Conservation (phyloP, 441 rosid genomes). For the Syzygium syzygioides region DNA sequence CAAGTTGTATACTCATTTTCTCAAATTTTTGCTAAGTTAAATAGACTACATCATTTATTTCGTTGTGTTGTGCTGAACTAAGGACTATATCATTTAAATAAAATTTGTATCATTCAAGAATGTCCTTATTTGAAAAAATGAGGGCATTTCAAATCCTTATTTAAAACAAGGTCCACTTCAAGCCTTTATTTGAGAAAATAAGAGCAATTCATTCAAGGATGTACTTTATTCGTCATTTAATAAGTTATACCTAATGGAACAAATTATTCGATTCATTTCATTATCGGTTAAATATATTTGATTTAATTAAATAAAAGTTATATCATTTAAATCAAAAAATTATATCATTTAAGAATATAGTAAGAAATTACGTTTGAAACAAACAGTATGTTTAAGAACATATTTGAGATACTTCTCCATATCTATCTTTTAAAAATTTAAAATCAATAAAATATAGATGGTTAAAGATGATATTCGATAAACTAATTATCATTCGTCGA, state of each 20-base stretch:
- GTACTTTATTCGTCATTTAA: neutral
- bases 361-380: neutral
- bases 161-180: no score
- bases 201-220: neutral
- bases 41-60: no score
- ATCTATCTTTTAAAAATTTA: no score
- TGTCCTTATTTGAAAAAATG: no score
- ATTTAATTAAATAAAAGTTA: neutral
- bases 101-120: no score
- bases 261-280: neutral
- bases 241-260: neutral
- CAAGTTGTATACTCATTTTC: no score
- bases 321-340: neutral
- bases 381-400: neutral
- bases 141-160: no score
- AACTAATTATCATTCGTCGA: neutral
- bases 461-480: neutral
- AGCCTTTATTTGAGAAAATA: no score
- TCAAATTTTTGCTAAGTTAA: no score
- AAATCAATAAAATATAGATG: neutral
- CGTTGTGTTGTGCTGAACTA: no score
- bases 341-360: neutral
- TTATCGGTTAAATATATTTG: neutral
- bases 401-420: neutral
- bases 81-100: no score